These are phyloP conservation scores for Elsinoe batatas DNA, from an alignment of 2,329 filamentous ascomycete genomes.

Conservation along the genomic window DNA sequence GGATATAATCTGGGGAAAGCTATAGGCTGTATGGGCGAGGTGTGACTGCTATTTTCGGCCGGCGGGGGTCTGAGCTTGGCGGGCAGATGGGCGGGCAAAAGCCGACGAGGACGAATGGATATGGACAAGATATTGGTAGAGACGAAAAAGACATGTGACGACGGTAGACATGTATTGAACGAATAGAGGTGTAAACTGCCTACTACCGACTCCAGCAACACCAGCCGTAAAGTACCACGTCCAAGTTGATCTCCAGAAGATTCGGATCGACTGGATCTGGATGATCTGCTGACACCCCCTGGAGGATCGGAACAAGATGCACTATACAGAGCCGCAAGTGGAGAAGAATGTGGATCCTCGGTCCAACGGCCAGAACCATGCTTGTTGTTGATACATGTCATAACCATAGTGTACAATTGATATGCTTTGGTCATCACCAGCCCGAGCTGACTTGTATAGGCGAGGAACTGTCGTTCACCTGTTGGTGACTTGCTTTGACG, in stretches of 20 bases:
- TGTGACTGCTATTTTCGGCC: constrained; percentile 4
- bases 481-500: not conserved
- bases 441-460: no score
- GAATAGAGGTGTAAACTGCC: not conserved
- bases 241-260: no score
- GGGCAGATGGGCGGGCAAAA: not conserved
- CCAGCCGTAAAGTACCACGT: no score
- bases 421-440: no score
- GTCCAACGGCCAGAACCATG: not conserved
- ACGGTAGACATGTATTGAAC: not conserved
- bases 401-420: not conserved
- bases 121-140: not conserved
- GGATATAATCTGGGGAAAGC: constrained; percentile 11
- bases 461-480: no score
- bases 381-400: not conserved
- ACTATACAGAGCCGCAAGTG: constrained; percentile 5
- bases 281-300: not conserved
- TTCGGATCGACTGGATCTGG: not conserved
- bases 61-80: constrained; percentile 7
- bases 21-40: not conserved
- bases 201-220: not conserved
- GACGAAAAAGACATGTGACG: not conserved
- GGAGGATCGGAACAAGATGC: not conserved
- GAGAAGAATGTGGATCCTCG: not conserved
- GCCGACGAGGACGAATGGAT: constrained; percentile 8